Evolutionary conservation across 2,329 filamentous ascomycete genomes (phyloP).

Genomic region (Cladosporium sp.): DNA sequence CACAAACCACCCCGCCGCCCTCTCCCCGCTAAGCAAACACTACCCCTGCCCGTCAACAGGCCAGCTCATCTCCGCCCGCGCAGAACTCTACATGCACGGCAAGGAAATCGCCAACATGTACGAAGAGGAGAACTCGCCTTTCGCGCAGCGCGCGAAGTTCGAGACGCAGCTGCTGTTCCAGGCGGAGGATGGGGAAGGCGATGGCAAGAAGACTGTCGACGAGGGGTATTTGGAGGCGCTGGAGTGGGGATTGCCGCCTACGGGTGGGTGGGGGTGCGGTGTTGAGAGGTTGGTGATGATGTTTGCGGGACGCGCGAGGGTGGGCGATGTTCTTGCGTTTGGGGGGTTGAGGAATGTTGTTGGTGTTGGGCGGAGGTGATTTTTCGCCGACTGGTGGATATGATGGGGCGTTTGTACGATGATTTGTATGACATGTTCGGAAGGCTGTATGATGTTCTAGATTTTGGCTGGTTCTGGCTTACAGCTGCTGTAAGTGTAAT

Average conservation of each 20-base stretch:
- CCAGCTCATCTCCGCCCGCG: slow-evolving; percentile 52
- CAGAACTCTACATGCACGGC: slow-evolving; percentile 51
- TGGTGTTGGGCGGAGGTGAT: slow-evolving; percentile 30
- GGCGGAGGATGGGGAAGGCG: slow-evolving; percentile 45
- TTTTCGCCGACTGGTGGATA: no score
- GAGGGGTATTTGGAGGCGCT: slow-evolving; percentile 82
- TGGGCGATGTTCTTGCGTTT: slow-evolving; percentile 85
- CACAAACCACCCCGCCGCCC: slow-evolving; percentile 81
- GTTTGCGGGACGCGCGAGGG: slow-evolving; percentile 74
- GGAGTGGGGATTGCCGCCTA: slow-evolving; percentile 89
- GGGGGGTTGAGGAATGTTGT: slow-evolving; percentile 71
- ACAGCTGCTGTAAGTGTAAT: neutral
- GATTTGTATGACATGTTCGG: neutral
- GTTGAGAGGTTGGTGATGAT: slow-evolving; percentile 91
- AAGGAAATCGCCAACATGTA: slow-evolving; percentile 94
- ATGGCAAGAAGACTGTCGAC: slow-evolving; percentile 58
- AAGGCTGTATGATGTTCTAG: neutral
- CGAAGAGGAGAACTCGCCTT: slow-evolving; percentile 94
- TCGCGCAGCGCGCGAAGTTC: slow-evolving; percentile 83
- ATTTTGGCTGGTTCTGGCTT: neutral
- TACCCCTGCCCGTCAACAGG: slow-evolving; percentile 66
- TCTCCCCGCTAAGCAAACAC: slow-evolving; percentile 89
- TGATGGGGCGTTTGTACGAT: no score
- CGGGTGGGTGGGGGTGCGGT: slow-evolving; percentile 94
- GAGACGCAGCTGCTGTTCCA: slow-evolving; percentile 52